A percentile compares a stretch with the other conserved stretches of the same genome.
Evolutionary conservation across 73 alveolate species (phyloP).

Genomic region (Stentor coeruleus): DNA sequence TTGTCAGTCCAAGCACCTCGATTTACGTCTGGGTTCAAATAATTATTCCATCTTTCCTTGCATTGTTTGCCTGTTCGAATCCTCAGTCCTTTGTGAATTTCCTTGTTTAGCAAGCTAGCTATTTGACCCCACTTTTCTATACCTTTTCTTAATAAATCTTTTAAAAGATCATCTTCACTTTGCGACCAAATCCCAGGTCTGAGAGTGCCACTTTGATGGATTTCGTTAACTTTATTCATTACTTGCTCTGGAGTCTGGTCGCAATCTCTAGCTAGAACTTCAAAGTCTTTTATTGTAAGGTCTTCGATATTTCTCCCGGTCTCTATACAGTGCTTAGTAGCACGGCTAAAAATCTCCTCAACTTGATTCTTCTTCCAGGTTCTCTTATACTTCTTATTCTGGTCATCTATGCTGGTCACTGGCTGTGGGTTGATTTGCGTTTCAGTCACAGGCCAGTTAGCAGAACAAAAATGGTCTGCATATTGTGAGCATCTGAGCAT

Average conservation of each 20-base stretch:
- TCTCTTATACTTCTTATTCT: background rate
- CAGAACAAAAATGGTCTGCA: too few species aligned
- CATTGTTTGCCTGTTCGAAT: constrained; percentile 77
- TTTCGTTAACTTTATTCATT: background rate
- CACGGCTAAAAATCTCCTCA: background rate
- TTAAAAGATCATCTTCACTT: background rate
- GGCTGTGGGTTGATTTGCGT: too few species aligned
- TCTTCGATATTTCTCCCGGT: background rate
- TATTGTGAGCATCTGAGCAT: too few species aligned
- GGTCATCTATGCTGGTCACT: too few species aligned
- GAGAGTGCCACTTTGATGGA: background rate
- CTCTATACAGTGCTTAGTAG: background rate
- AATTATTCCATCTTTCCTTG: constrained; percentile 81
- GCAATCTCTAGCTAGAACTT: background rate
- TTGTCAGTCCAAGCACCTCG: constrained; percentile 67
- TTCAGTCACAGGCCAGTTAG: too few species aligned
- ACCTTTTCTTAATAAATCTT: background rate
- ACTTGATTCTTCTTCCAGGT: constrained; percentile 4
- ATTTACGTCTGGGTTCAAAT: constrained; percentile 66
- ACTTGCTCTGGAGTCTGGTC: background rate
- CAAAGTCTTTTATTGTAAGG: background rate
- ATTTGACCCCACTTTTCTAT: constrained; percentile 36
- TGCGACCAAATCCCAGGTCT: constrained; percentile 16
- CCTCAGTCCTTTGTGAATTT: constrained; percentile 23
- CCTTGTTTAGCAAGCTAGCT: constrained; percentile 33